These are phyloP conservation scores for Pseudocercospora ulei DNA, from an alignment of 2,329 filamentous ascomycete species.

Conservation along the genomic window DNA sequence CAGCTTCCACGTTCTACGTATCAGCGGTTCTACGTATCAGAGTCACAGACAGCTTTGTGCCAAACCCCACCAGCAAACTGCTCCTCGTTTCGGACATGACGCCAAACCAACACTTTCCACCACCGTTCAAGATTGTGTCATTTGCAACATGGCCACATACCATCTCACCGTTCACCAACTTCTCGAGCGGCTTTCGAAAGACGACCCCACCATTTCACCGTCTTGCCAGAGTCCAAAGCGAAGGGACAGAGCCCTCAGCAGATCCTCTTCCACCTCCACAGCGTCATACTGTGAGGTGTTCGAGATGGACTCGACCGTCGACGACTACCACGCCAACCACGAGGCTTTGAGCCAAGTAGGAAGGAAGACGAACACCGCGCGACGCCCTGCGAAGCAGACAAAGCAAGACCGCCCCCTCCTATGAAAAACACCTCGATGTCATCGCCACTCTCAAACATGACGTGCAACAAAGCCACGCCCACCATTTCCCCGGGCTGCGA, in stretches of 20 bases:
- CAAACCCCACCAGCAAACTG: background rate
- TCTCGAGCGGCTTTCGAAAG: conserved; percentile 18
- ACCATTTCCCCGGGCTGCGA: too few relatives aligned
- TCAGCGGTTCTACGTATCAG: too few relatives aligned
- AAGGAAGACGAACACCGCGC: background rate
- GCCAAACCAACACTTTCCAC: background rate
- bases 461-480: too few relatives aligned
- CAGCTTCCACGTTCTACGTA: conserved; percentile 9
- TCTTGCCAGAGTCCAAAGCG: background rate
- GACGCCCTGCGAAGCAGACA: too few relatives aligned
- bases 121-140: background rate
- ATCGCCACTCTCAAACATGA: too few relatives aligned
- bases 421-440: too few relatives aligned
- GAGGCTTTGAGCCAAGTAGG: background rate
- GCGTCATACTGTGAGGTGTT: background rate
- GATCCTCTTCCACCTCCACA: conserved; percentile 4
- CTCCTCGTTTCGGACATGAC: background rate
- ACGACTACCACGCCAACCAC: conserved; percentile 1
- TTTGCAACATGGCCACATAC: conserved; percentile 23
- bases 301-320: conserved; percentile 6
- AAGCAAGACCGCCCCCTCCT: too few relatives aligned
- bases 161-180: conserved; percentile 22
- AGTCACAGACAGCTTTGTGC: conserved; percentile 11
- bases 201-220: conserved; percentile 8
- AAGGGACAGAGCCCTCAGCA: conserved; percentile 5